A percentile compares a stretch with the other conserved stretches of the same genome.
Conservation (phyloP, 768 basidiomycete species). For the Termitomyces sp. region DNA sequence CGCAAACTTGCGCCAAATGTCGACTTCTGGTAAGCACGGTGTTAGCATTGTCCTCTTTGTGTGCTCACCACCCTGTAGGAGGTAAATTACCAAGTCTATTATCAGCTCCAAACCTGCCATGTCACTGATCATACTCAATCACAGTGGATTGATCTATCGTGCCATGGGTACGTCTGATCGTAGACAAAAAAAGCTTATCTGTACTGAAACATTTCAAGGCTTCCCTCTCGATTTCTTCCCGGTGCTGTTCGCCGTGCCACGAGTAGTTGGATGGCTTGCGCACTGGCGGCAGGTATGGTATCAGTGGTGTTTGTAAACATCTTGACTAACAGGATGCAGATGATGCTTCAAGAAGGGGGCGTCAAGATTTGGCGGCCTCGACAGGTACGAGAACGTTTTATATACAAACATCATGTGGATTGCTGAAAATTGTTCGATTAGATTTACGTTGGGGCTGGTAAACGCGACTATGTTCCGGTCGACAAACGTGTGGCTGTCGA, state of each 20-base stretch:
- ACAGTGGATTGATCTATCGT: slow-evolving; percentile 83
- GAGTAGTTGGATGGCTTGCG: slow-evolving; percentile 90
- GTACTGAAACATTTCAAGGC: slow-evolving; percentile 38
- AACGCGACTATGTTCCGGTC: slow-evolving; percentile 72
- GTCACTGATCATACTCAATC: slow-evolving; percentile 3
- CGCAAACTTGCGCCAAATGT: slow-evolving; percentile 86
- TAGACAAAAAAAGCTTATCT: background rate
- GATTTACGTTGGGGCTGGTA: slow-evolving; percentile 76
- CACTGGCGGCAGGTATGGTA: slow-evolving; percentile 79
- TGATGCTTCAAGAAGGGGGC: slow-evolving; percentile 87
- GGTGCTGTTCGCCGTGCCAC: slow-evolving; percentile 87
- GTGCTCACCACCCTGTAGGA: slow-evolving; percentile 40
- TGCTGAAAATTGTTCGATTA: slow-evolving; percentile 20
- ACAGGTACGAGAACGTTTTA: slow-evolving; percentile 47
- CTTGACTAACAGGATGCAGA: slow-evolving; percentile 37
- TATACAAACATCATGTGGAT: background rate
- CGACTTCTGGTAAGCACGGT: slow-evolving; percentile 76
- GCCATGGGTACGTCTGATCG: slow-evolving; percentile 65
- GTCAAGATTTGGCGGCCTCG: slow-evolving; percentile 93
- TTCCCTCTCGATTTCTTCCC: slow-evolving; percentile 96
- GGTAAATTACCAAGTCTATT: slow-evolving; percentile 33
- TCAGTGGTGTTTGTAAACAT: background rate
- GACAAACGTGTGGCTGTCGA: slow-evolving; percentile 55
- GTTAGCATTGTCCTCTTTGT: slow-evolving; percentile 4
- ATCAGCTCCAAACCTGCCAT: background rate